phyloP scores from a whole-genome alignment of 306 rosid species.

The Quercus rubra region DNA sequence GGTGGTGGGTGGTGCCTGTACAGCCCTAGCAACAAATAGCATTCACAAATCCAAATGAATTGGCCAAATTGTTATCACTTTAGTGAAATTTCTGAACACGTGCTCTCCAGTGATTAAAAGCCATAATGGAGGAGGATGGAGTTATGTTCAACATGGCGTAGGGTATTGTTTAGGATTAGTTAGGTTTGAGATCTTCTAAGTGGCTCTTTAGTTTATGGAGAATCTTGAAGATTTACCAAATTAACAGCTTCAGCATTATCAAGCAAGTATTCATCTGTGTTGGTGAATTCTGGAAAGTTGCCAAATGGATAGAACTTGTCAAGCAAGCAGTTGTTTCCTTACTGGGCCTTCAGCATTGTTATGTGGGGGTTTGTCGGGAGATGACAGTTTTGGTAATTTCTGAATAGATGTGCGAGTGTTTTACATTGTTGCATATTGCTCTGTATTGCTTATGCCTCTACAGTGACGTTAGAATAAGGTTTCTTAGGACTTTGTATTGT shows the following conservation, averaged over 20 bases:
- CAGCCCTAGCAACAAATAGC: neutral
- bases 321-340: neutral
- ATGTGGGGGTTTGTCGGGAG: neutral
- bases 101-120: neutral
- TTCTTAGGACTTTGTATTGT: too few species aligned
- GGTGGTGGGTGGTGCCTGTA: too few species aligned
- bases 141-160: neutral
- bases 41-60: neutral
- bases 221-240: neutral
- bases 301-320: neutral
- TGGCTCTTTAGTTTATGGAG: neutral
- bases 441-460: too few species aligned
- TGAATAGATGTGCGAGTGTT: too few species aligned
- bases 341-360: neutral
- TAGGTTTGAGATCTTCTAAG: neutral
- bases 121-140: neutral
- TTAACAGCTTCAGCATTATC: neutral
- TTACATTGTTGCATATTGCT: too few species aligned
- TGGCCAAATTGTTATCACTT: neutral
- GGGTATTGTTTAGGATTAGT: neutral
- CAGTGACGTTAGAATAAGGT: too few species aligned
- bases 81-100: neutral
- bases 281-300: neutral
- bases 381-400: neutral
- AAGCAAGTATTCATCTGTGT: neutral